Percentiles rank a stretch among this genome's conserved stretches.
These are phyloP conservation scores for Debaryomyces coudertii DNA, from an alignment of 1,139 yeast genomes.

Conservation along the genomic window DNA sequence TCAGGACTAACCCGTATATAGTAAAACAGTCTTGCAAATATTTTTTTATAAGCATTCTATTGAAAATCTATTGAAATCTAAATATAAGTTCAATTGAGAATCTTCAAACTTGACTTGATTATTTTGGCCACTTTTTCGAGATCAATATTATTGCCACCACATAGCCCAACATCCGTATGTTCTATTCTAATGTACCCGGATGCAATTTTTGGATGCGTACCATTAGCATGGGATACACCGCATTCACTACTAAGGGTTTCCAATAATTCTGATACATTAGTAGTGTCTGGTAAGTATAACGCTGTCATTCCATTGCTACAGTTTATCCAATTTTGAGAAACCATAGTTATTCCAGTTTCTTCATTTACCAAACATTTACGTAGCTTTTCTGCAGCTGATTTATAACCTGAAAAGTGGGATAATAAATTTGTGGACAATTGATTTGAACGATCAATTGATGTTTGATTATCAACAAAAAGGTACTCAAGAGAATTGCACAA, in stretches of 20 bases:
- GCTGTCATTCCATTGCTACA: constrained; percentile 13
- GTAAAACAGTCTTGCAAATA: constrained; percentile 2
- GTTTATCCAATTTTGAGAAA: constrained; percentile 1
- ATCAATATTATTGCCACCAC: constrained; percentile 9
- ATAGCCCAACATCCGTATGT: constrained; percentile 11
- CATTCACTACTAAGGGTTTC: constrained; percentile 4
- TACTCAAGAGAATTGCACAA: background rate
- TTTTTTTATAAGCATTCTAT: background rate
- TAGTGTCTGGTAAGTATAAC: constrained; percentile 9
- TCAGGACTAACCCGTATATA: background rate
- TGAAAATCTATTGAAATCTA: background rate
- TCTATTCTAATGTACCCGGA: constrained; percentile 12
- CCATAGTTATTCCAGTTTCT: constrained; percentile 5
- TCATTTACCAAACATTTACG: constrained; percentile 8
- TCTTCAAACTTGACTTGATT: constrained; percentile 1
- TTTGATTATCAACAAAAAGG: background rate
- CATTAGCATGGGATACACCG: constrained; percentile 10
- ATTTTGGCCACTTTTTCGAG: constrained; percentile 9
- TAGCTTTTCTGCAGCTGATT: constrained; percentile 5
- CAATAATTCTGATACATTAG: constrained; percentile 7
- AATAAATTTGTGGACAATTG: constrained; percentile 5
- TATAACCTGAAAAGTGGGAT: constrained; percentile 3
- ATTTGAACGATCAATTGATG: constrained; percentile 5
- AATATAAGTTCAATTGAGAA: background rate
- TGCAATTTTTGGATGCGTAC: constrained; percentile 9